These are phyloP conservation scores for Helotiales sp. DNA, from an alignment of 2,329 filamentous ascomycete species.

Conservation along the genomic window DNA sequence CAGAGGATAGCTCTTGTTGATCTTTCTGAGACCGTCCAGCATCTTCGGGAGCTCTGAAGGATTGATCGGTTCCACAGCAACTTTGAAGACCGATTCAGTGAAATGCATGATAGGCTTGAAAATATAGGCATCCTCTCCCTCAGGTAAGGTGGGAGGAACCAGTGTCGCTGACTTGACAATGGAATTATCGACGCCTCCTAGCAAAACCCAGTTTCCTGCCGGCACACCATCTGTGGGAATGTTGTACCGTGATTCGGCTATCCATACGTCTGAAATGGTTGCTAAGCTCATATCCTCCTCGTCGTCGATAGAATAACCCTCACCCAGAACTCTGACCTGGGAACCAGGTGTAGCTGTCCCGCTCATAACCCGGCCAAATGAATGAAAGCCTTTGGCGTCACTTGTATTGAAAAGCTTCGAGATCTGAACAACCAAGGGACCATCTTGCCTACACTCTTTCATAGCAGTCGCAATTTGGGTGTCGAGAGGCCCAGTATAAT, in stretches of 20 bases:
- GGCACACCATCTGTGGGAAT: conserved; percentile 90
- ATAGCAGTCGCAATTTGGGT: conserved; percentile 81
- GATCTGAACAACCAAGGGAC: conserved; percentile 87
- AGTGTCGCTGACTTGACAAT: conserved; percentile 98
- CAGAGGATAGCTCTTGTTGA: conserved; percentile 97
- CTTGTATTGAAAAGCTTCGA: conserved; percentile 91
- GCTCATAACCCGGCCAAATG: conserved; percentile 90
- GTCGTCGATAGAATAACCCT: conserved; percentile 94
- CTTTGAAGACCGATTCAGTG: conserved; percentile 96
- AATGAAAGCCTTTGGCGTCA: conserved; percentile 90
- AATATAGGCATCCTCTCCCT: conserved; percentile 92
- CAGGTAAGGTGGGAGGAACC: conserved; percentile 77
- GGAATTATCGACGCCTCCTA: conserved; percentile 93
- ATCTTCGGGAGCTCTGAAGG: conserved; percentile 98
- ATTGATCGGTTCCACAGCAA: conserved; percentile 97
- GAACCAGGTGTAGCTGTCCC: conserved; percentile 83
- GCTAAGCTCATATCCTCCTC: conserved; percentile 96
- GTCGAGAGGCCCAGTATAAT: conserved; percentile 91
- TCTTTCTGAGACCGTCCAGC: conserved; percentile 93
- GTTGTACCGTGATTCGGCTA: conserved; percentile 91
- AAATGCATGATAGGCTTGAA: conserved; percentile 94
- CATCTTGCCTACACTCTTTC: conserved; percentile 82
- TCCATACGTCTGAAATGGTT: conserved; percentile 84
- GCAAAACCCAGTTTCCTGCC: conserved; percentile 90
- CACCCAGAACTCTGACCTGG: conserved; percentile 88